Percentiles rank a stretch among this genome's conserved stretches.
Evolutionary conservation across 345 rosid genomes (phyloP).

Genomic region (Bruguiera gymnorhiza): DNA sequence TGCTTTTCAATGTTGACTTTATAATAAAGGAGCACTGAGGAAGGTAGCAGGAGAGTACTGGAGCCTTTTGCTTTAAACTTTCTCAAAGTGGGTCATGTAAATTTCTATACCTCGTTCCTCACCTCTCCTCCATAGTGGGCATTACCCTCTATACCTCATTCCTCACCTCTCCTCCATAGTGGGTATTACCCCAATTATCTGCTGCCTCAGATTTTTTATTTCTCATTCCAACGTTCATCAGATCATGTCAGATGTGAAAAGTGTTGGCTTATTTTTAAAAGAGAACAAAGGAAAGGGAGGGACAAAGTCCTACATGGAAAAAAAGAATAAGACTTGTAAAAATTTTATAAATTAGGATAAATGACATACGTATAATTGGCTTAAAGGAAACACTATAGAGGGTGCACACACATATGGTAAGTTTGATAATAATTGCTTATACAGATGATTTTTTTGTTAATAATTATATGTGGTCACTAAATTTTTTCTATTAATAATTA

Average conservation of each 20-base stretch:
- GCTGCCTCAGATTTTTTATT: neutral
- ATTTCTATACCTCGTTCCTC: slow-evolving; percentile 36
- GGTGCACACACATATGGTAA: too few relatives aligned
- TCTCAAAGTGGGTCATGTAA: slow-evolving; percentile 28
- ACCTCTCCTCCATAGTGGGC: slow-evolving; percentile 21
- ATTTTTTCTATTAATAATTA: too few relatives aligned
- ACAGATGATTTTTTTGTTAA: too few relatives aligned
- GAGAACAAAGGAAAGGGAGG: too few relatives aligned
- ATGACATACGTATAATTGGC: too few relatives aligned
- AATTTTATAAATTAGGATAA: too few relatives aligned
- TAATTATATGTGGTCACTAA: too few relatives aligned
- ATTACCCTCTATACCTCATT: slow-evolving; percentile 29
- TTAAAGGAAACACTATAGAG: too few relatives aligned
- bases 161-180: slow-evolving; percentile 29
- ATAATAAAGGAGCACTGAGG: slow-evolving; percentile 25
- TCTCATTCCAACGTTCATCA: slow-evolving; percentile 19
- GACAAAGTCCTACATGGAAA: too few relatives aligned
- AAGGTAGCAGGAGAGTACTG: slow-evolving; percentile 22
- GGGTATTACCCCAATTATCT: slow-evolving; percentile 5
- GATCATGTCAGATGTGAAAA: slow-evolving; percentile 21
- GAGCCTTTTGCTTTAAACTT: slow-evolving; percentile 19
- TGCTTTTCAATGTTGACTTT: too few relatives aligned
- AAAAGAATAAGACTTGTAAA: too few relatives aligned
- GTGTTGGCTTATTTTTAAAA: neutral
- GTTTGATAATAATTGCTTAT: too few relatives aligned